Conservation (phyloP, 23 red algal species). For the Gracilaria caudata region DNA sequence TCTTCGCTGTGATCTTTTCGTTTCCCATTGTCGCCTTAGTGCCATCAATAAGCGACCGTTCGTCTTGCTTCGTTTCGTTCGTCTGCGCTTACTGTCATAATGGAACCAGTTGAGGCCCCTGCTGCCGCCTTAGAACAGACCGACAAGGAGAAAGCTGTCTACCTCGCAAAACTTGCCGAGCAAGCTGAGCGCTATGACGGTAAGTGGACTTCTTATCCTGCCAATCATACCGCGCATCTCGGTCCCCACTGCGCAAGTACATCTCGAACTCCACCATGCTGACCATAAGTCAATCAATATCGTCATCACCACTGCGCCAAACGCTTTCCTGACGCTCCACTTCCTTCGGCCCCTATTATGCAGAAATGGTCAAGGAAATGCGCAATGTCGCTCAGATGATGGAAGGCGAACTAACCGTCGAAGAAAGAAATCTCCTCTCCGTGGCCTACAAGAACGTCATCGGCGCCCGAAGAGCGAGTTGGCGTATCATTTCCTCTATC, state of each 20-base stretch:
- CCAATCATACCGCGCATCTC: background rate
- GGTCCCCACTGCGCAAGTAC: too few species aligned
- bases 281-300: background rate
- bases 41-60: background rate
- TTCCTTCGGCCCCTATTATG: background rate
- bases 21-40: background rate
- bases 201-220: constrained; percentile 20
- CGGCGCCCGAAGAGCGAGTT: constrained; percentile 92
- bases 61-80: background rate
- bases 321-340: background rate
- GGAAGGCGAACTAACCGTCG: constrained; percentile 85
- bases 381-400: constrained; percentile 81
- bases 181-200: constrained; percentile 99
- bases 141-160: constrained; percentile 86
- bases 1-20: background rate
- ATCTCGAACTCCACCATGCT: background rate
- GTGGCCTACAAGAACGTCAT: constrained; percentile 99
- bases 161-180: constrained; percentile 97
- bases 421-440: constrained; percentile 98
- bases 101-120: background rate
- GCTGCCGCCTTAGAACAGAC: background rate
- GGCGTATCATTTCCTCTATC: constrained; percentile 99
- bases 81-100: background rate
- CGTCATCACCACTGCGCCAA: background rate
- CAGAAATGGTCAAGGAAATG: constrained; percentile 99